Conservation (phyloP, 2,329 filamentous ascomycete species). For the Hyphodiscus sp. region DNA sequence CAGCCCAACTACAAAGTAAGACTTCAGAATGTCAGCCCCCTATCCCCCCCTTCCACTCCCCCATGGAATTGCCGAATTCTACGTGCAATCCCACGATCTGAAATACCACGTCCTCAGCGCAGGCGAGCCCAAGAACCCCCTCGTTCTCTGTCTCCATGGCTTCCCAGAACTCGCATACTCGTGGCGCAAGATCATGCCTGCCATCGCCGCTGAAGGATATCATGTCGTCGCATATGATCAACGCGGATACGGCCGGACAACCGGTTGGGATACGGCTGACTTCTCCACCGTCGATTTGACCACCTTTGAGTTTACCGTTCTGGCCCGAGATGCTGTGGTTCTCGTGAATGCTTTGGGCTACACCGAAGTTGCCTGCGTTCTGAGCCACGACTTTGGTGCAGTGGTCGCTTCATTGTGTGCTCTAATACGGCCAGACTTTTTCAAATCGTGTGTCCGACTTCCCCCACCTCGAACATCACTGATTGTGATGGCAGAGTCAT, state of each 20-base stretch:
- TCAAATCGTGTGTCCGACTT: slow-evolving; percentile 38
- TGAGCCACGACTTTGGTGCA: slow-evolving; percentile 63
- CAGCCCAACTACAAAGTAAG: background rate
- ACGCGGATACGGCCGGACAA: slow-evolving; percentile 61
- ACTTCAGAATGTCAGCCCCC: slow-evolving; percentile 8
- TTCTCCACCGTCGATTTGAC: slow-evolving; percentile 48
- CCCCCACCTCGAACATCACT: background rate
- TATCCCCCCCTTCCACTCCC: slow-evolving; percentile 40
- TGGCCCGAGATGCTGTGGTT: slow-evolving; percentile 56
- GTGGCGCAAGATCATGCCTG: slow-evolving; percentile 57
- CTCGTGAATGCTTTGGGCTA: slow-evolving; percentile 57
- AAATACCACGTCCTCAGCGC: slow-evolving; percentile 56
- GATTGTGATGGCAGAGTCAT: slow-evolving; percentile 35
- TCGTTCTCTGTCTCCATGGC: slow-evolving; percentile 58
- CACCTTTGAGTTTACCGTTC: slow-evolving; percentile 49
- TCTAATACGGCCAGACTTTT: slow-evolving; percentile 58
- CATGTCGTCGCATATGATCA: slow-evolving; percentile 63
- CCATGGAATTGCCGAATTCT: slow-evolving; percentile 45
- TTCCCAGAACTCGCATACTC: slow-evolving; percentile 65
- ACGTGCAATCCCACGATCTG: slow-evolving; percentile 52
- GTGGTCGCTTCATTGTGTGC: slow-evolving; percentile 53
- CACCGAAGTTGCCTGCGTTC: slow-evolving; percentile 47
- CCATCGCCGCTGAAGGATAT: slow-evolving; percentile 53
- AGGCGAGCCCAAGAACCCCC: slow-evolving; percentile 40
- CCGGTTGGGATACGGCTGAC: slow-evolving; percentile 46